A percentile compares a stretch with the other conserved stretches of the same genome.
phyloP scores from a whole-genome alignment of 768 basidiomycete genomes.

The Amanita inopinata region DNA sequence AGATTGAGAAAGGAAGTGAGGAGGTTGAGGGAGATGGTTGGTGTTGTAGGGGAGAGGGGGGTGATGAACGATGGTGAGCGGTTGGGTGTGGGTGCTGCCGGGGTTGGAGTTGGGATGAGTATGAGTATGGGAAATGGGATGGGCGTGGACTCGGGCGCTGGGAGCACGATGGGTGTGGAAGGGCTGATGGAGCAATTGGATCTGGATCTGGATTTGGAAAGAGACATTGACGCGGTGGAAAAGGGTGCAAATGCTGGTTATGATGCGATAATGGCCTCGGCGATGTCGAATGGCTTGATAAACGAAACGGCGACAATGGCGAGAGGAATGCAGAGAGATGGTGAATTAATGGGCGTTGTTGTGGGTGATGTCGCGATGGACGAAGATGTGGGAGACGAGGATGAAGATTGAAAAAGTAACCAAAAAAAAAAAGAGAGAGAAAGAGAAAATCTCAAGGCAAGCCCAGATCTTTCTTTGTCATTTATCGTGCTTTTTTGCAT shows the following conservation, averaged over 20 bases:
- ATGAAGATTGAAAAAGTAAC: not conserved
- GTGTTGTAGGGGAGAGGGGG: constrained; percentile 22
- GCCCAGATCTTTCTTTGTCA: not conserved
- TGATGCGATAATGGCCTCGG: not conserved
- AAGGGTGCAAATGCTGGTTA: not conserved
- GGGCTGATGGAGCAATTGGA: constrained; percentile 6
- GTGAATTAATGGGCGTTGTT: not conserved
- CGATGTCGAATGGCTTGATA: too few relatives aligned
- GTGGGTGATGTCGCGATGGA: not conserved
- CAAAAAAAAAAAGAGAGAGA: not conserved
- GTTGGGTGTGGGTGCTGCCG: not conserved
- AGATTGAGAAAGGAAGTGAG: constrained; percentile 56
- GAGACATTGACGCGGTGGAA: constrained; percentile 9
- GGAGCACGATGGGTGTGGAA: constrained; percentile 2
- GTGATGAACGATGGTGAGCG: too few relatives aligned
- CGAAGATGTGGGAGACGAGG: constrained; percentile 1
- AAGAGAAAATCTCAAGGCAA: not conserved
- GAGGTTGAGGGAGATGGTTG: constrained; percentile 36
- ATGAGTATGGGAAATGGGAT: not conserved
- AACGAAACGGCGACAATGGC: not conserved
- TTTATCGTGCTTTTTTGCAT: too few relatives aligned
- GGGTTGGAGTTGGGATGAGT: not conserved
- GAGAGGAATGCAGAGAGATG: not conserved
- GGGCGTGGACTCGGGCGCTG: not conserved
- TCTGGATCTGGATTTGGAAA: constrained; percentile 7